Percentiles rank a stretch among this genome's conserved stretches.
phyloP scores from a whole-genome alignment of 345 rosid genomes.

The Cochlearia excelsa region DNA sequence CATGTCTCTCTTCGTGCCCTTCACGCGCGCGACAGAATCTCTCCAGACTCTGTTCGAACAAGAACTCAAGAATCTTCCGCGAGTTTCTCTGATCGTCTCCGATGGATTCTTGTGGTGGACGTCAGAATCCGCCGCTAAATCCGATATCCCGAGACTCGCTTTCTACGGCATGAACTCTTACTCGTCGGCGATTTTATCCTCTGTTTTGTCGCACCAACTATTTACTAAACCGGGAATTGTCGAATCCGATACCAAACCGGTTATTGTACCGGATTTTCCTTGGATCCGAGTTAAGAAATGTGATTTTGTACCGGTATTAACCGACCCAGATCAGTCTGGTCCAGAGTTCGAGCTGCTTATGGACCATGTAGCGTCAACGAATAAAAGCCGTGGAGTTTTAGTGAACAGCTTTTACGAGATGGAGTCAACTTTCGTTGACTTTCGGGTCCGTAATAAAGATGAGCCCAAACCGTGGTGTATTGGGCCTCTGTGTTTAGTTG shows the following conservation, averaged over 20 bases:
- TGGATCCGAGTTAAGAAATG: conserved; percentile 51
- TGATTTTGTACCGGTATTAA: conserved; percentile 26
- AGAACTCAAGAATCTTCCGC: conserved; percentile 36
- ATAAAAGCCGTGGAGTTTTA: conserved; percentile 41
- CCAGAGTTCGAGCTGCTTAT: conserved; percentile 5
- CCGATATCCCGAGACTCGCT: conserved; percentile 49
- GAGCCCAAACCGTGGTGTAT: conserved; percentile 41
- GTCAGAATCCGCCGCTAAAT: conserved; percentile 49
- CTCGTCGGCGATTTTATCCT: conserved; percentile 5
- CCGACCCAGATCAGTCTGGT: conserved; percentile 20
- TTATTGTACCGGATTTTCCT: conserved; percentile 48
- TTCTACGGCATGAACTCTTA: conserved; percentile 49
- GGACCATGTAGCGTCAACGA: neutral
- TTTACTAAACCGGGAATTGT: conserved; percentile 22
- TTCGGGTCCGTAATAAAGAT: conserved; percentile 9
- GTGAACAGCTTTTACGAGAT: conserved; percentile 63
- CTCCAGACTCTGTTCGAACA: conserved; percentile 55
- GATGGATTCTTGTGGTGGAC: conserved; percentile 83
- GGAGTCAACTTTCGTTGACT: conserved; percentile 47
- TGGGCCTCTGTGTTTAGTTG: conserved; percentile 54
- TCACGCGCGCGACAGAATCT: conserved; percentile 47
- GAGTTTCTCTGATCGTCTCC: conserved; percentile 51
- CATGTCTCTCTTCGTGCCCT: conserved; percentile 44
- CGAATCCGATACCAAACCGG: conserved; percentile 41
- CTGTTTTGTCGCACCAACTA: conserved; percentile 2